Base-by-base conservation (phyloP, 345 rosid species). In the Zanthoxylum bungeanum region DNA sequence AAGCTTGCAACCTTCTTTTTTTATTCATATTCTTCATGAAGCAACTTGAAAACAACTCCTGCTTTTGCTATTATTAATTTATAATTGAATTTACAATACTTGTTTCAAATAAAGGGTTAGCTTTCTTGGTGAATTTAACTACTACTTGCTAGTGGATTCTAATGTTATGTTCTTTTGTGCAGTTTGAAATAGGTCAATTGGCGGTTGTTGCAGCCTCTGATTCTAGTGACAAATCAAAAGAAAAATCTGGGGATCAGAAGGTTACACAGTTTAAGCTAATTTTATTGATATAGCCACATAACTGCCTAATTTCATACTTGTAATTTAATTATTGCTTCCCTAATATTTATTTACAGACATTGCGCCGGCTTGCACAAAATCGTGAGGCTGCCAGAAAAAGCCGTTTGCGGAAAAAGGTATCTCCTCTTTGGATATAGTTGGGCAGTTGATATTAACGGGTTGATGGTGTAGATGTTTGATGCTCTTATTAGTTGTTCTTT, bases 301-400 rank as follows among this genome's bases (percentile, higher is more conserved):
- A 56, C 68, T 19, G 33, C 60, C 22, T 42, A 19, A 44, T 36
- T 22, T 57, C 47, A 46, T 37, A 39, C 40, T 17, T 47, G 16
- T 14, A 31, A 58, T 61, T 17, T 37, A 25, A 67, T 52, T 33
- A 69, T 61, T 72, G 49, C 70, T 53, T 60, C 30, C 42, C 52
- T 30, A 36, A 62, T 49, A 42, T 24, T 72, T 58, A 72, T 71
- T 69, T 46, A 25, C 86, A 94, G 98, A 92, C 97, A 0, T 74
- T 90, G 61, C 91, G 98, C 44, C 88, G 98, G 81, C 98, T 94
- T 80, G 98, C 98, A 75, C 98, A 94, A 82, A 94, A 94, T 78
- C 97, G 99, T 14, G 99, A 94, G 86, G 99, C 99, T 63, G 99
- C 99, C 27, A 88, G 99, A 70, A 94, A 94, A 83, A 94, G 98